A percentile compares a stretch with the other conserved stretches of the same genome.
Conservation (phyloP, 2,329 filamentous ascomycete genomes). For the Talaromyces amestolkiae region DNA sequence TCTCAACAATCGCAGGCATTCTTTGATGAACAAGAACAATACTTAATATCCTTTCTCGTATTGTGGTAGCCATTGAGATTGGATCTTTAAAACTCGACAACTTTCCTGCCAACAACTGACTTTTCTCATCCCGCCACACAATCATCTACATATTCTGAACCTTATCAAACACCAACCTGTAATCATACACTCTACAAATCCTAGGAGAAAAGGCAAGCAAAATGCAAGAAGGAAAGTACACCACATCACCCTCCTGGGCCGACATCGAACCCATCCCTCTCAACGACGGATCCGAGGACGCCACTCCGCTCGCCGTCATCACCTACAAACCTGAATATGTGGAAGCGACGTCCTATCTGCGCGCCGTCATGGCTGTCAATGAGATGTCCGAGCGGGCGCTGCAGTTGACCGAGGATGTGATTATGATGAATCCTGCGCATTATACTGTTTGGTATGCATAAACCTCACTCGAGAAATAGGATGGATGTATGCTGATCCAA, state of each 20-base stretch:
- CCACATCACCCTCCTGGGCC: conserved; percentile 73
- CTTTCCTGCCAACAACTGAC: neutral
- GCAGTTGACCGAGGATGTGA: conserved; percentile 81
- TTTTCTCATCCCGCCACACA: neutral
- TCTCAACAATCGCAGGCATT: conserved; percentile 1
- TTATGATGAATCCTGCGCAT: conserved; percentile 89
- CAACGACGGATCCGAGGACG: conserved; percentile 64
- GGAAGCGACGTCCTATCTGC: conserved; percentile 89
- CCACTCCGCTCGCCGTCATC: conserved; percentile 79
- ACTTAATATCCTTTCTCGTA: neutral
- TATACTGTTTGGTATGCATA: conserved; percentile 82
- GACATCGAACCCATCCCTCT: conserved; percentile 80
- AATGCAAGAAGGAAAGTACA: conserved; percentile 48
- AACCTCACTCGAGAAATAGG: neutral
- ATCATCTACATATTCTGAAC: neutral
- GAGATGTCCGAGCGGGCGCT: conserved; percentile 79
- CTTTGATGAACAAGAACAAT: conserved; percentile 15
- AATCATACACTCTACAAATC: neutral
- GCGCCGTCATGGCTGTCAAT: conserved; percentile 85
- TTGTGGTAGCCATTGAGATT: neutral
- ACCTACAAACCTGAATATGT: conserved; percentile 86
- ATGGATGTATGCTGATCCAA: conserved; percentile 18
- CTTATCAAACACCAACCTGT: neutral
- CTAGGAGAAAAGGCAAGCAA: neutral
- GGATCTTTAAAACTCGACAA: neutral